Evolutionary conservation across 805 yeast species (phyloP).

Genomic region (Sugiyamaella chiloensis): DNA sequence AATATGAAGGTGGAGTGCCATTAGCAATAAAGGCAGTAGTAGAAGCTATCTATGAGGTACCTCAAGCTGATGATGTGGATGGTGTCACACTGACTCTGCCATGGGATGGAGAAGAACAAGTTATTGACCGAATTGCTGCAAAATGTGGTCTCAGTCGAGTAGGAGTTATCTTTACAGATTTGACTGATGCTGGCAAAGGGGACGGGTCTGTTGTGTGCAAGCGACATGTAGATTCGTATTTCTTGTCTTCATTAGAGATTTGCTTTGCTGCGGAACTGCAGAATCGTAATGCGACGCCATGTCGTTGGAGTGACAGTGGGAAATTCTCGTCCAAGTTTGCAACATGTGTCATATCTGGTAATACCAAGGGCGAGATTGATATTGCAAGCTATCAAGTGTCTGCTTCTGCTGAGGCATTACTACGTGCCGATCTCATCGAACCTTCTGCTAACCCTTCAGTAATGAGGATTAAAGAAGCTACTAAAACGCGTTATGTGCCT

Average conservation of each 20-base stretch:
- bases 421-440: conserved; percentile 76
- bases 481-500: conserved; percentile 79
- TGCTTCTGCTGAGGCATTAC: conserved; percentile 80
- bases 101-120: conserved; percentile 48
- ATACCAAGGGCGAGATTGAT: conserved; percentile 81
- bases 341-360: conserved; percentile 93
- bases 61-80: conserved; percentile 82
- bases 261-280: conserved; percentile 81
- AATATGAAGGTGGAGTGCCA: conserved; percentile 77
- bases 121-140: conserved; percentile 52
- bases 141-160: conserved; percentile 64
- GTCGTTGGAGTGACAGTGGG: conserved; percentile 62
- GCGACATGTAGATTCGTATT: conserved; percentile 88
- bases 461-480: conserved; percentile 75
- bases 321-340: conserved; percentile 83
- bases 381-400: conserved; percentile 88
- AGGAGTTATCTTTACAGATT: conserved; percentile 87
- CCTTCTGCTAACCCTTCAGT: conserved; percentile 90
- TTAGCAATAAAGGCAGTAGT: conserved; percentile 92
- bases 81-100: conserved; percentile 65
- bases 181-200: conserved; percentile 79
- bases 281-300: conserved; percentile 54
- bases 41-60: conserved; percentile 90
- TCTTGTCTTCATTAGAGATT: conserved; percentile 83
- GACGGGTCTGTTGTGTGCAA: conserved; percentile 90